Conservation (phyloP, 345 rosid genomes). For the Corchorus capsularis region DNA sequence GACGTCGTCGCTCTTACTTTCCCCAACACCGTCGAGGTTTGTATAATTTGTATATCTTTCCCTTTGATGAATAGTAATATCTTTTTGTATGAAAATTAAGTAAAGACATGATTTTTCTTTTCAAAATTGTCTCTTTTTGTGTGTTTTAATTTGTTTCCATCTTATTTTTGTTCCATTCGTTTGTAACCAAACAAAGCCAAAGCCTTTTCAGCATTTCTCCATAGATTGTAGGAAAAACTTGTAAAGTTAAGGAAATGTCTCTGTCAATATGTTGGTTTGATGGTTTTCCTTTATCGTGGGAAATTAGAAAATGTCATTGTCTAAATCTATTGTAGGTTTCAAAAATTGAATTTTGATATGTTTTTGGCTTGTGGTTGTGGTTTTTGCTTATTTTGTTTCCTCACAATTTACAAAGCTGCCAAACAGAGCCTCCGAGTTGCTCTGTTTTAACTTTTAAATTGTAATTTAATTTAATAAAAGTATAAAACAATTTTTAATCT, state of each 20-base stretch:
- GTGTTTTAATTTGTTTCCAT: not conserved
- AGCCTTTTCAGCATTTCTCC: not conserved
- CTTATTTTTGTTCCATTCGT: not conserved
- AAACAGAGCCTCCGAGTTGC: no score
- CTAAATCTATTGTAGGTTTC: not conserved
- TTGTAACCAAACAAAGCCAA: not conserved
- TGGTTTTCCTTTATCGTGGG: not conserved
- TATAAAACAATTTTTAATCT: not conserved
- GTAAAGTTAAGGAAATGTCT: not conserved
- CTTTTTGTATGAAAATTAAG: not conserved
- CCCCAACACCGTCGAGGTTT: slow-evolving; percentile 72
- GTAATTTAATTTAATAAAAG: no score
- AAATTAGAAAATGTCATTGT: not conserved
- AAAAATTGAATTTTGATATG: not conserved
- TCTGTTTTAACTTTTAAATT: no score
- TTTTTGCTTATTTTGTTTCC: not conserved
- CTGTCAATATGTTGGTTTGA: not conserved
- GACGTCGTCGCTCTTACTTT: slow-evolving; percentile 72
- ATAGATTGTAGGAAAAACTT: not conserved
- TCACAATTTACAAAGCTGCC: no score
- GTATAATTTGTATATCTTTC: slow-evolving; percentile 21
- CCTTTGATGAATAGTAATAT: not conserved
- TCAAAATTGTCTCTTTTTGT: not conserved
- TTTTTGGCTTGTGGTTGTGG: not conserved
- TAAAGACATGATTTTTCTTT: not conserved